phyloP scores from a whole-genome alignment of 306 rosid genomes.

The Dalbergia oliveri region DNA sequence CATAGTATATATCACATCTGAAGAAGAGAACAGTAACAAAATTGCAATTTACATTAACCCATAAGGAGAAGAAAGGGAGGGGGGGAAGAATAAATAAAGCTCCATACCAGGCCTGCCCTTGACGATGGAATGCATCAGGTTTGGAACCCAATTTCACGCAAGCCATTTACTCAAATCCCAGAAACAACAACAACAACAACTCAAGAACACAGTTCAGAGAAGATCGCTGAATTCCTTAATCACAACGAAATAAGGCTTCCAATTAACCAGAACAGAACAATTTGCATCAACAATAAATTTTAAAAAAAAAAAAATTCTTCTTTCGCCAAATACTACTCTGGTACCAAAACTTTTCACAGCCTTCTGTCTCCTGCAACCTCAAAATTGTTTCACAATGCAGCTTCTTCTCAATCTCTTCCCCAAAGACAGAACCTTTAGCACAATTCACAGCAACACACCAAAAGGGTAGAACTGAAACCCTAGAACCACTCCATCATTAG shows the following conservation, averaged over 20 bases:
- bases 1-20: not conserved
- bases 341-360: slow-evolving; percentile 34
- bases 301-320: no score
- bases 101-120: slow-evolving; percentile 97
- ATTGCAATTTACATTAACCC: not conserved
- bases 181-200: slow-evolving; percentile 20
- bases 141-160: slow-evolving; percentile 96
- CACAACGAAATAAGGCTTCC: slow-evolving; percentile 24
- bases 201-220: slow-evolving; percentile 3
- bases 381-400: slow-evolving; percentile 63
- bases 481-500: slow-evolving; percentile 67
- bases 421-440: slow-evolving; percentile 42
- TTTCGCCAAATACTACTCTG: slow-evolving; percentile 1
- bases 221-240: slow-evolving; percentile 27
- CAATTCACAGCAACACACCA: slow-evolving; percentile 44
- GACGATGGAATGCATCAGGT: slow-evolving; percentile 91
- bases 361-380: slow-evolving; percentile 19
- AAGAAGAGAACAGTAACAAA: slow-evolving; percentile 37
- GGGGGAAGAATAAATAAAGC: no score
- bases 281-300: slow-evolving; percentile 19
- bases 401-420: slow-evolving; percentile 45
- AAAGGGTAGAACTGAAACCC: slow-evolving; percentile 45
- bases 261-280: slow-evolving; percentile 37
- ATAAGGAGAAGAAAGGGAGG: no score
- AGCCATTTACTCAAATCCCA: slow-evolving; percentile 68